Conservation (phyloP, 2,329 filamentous ascomycete species). For the Diplodia intermedia region DNA sequence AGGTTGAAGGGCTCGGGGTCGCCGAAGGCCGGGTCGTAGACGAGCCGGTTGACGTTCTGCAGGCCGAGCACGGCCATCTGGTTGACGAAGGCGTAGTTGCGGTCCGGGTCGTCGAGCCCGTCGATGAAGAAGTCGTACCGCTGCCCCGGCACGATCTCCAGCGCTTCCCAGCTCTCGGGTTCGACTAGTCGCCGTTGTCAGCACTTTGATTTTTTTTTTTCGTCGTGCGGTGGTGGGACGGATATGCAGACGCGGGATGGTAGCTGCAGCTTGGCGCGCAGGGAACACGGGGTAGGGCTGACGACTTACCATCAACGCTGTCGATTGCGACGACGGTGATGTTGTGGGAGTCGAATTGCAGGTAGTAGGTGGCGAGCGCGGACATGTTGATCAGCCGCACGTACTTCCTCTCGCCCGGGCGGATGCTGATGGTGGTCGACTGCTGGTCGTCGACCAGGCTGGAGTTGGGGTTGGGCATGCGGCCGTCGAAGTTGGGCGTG, state of each 20-base stretch:
- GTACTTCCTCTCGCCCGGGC: slow-evolving; percentile 73
- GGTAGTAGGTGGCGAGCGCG: slow-evolving; percentile 63
- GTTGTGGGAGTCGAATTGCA: slow-evolving; percentile 47
- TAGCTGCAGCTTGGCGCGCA: slow-evolving; percentile 55
- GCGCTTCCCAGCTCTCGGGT: slow-evolving; percentile 60
- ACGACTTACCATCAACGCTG: slow-evolving; percentile 19
- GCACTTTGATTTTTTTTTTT: slow-evolving; percentile 38
- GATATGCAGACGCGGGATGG: slow-evolving; percentile 59
- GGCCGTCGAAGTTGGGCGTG: slow-evolving; percentile 54
- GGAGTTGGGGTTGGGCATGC: slow-evolving; percentile 69
- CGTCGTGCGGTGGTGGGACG: slow-evolving; percentile 38
- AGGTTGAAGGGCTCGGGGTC: slow-evolving; percentile 41
- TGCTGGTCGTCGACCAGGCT: slow-evolving; percentile 74
- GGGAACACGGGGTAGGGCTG: slow-evolving; percentile 53
- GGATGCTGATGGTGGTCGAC: slow-evolving; percentile 64
- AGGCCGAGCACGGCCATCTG: slow-evolving; percentile 71
- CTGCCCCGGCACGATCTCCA: slow-evolving; percentile 70
- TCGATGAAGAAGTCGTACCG: slow-evolving; percentile 64
- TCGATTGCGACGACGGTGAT: slow-evolving; percentile 33
- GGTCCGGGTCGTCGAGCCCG: slow-evolving; percentile 65
- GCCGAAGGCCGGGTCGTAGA: slow-evolving; percentile 46
- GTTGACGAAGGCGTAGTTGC: slow-evolving; percentile 71
- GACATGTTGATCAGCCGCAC: slow-evolving; percentile 74
- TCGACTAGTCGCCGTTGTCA: slow-evolving; percentile 49
- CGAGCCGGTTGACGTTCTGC: slow-evolving; percentile 52